These are phyloP conservation scores for Canavalia gladiata DNA, from an alignment of 306 rosid genomes.

Conservation along the genomic window DNA sequence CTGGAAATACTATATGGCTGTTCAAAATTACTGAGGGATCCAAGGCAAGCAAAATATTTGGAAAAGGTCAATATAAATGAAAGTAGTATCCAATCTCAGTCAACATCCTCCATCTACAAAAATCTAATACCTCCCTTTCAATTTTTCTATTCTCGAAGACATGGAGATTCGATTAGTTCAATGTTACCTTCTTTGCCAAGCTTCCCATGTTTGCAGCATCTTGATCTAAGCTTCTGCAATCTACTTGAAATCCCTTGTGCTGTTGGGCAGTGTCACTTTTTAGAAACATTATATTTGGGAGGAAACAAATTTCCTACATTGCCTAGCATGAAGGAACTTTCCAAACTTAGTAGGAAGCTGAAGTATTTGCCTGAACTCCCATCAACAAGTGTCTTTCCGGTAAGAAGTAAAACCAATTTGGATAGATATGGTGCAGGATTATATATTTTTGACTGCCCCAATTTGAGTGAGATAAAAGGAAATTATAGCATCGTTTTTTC, in stretches of 20 bases:
- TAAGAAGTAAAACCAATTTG: not conserved
- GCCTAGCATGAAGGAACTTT: conserved; percentile 31
- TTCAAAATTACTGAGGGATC: not conserved
- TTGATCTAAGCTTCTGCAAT: conserved; percentile 43
- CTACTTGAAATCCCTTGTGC: conserved; percentile 31
- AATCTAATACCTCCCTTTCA: not conserved
- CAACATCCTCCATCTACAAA: not conserved
- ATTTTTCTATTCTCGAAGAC: not conserved
- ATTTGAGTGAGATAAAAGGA: not conserved
- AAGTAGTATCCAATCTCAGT: not conserved
- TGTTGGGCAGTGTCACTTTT: conserved; percentile 17
- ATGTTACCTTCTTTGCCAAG: not conserved
- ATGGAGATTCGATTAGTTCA: not conserved
- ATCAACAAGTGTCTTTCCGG: not conserved
- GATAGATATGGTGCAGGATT: not conserved
- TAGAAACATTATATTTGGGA: not conserved
- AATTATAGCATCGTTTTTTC: not conserved
- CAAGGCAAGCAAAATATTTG: not conserved
- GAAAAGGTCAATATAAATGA: not conserved
- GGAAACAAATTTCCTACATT: conserved; percentile 17
- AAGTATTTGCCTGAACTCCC: conserved; percentile 36
- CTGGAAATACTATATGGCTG: conserved; percentile 15
- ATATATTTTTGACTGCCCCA: conserved; percentile 8
- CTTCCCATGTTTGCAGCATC: not conserved
- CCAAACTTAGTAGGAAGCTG: conserved; percentile 2